phyloP scores from a whole-genome alignment of 2,329 filamentous ascomycete genomes.

The Tricladium varicosporioides region DNA sequence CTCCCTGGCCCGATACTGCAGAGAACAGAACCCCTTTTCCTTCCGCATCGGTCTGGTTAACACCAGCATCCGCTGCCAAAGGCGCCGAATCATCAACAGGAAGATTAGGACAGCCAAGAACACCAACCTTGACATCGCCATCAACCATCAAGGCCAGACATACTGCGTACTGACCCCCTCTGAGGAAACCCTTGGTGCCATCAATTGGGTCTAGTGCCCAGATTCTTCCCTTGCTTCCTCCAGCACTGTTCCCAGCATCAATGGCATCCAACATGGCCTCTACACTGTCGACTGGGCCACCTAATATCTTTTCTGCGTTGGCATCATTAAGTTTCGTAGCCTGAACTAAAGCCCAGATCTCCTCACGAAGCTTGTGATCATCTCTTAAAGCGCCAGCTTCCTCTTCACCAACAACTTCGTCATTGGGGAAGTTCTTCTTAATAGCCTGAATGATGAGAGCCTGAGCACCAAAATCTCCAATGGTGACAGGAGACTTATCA shows the following conservation, averaged over 20 bases:
- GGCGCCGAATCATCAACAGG: constrained; percentile 77
- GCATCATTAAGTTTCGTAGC: constrained; percentile 66
- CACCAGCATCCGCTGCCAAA: constrained; percentile 69
- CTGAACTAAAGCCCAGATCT: constrained; percentile 83
- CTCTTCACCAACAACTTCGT: constrained; percentile 93
- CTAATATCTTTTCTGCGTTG: constrained; percentile 64
- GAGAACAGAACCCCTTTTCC: constrained; percentile 87
- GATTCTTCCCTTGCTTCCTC: constrained; percentile 73
- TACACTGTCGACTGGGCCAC: constrained; percentile 63
- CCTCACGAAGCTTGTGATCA: constrained; percentile 65
- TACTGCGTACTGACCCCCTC: constrained; percentile 95
- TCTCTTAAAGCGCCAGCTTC: constrained; percentile 78
- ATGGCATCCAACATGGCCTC: constrained; percentile 67
- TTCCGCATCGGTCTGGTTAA: constrained; percentile 69
- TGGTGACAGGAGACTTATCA: constrained; percentile 94
- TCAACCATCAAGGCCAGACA: constrained; percentile 91
- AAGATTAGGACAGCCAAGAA: constrained; percentile 93
- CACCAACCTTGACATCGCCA: constrained; percentile 89
- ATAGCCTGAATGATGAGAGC: constrained; percentile 92
- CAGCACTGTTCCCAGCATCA: constrained; percentile 66
- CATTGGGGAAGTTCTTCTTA: constrained; percentile 82
- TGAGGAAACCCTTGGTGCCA: constrained; percentile 94
- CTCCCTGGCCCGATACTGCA: constrained; percentile 75
- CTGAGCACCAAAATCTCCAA: constrained; percentile 97
- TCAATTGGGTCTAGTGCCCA: constrained; percentile 98